Evolutionary conservation across 192 early-diverging fungal species (phyloP).

Genomic region (Geosiphon pyriformis): DNA sequence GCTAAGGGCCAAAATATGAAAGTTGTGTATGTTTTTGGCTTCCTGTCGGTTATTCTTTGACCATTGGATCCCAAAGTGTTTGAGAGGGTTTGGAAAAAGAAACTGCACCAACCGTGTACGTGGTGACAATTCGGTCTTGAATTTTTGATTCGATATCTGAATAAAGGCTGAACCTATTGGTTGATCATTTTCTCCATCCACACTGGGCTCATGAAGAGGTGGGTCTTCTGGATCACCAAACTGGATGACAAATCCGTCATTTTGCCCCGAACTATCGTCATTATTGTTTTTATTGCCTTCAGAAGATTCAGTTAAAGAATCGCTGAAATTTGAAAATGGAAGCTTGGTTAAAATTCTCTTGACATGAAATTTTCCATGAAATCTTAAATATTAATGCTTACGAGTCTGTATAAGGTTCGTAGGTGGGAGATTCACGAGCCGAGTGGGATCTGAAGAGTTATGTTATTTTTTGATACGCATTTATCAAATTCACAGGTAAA

Average conservation of each 20-base stretch:
- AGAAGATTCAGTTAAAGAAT: slow-evolving; percentile 19
- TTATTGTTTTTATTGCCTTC: slow-evolving; percentile 12
- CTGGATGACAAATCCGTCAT: slow-evolving; percentile 31
- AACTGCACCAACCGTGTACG: slow-evolving; percentile 16
- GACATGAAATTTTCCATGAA: too few species aligned
- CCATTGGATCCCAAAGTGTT: too few species aligned
- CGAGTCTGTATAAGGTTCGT: slow-evolving; percentile 32
- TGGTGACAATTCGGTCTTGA: background rate
- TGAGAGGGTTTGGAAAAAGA: slow-evolving; percentile 5
- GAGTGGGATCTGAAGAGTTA: background rate
- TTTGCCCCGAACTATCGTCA: slow-evolving; percentile 7
- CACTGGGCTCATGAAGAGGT: background rate
- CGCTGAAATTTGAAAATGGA: too few species aligned
- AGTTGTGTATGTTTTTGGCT: background rate
- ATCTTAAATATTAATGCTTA: slow-evolving; percentile 4
- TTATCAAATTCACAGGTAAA: too few species aligned
- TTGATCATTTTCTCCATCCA: background rate
- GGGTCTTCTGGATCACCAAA: slow-evolving; percentile 25
- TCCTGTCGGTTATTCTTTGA: too few species aligned
- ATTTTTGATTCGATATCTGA: too few species aligned
- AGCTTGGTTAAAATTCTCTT: background rate
- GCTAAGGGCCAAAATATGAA: background rate
- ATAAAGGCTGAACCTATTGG: background rate
- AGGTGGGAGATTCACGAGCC: slow-evolving; percentile 31
- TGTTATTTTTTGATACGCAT: background rate